A percentile compares a stretch with the other conserved stretches of the same genome.
Conservation (phyloP, 805 yeast genomes). For the Yarrowia yakushimensis region DNA sequence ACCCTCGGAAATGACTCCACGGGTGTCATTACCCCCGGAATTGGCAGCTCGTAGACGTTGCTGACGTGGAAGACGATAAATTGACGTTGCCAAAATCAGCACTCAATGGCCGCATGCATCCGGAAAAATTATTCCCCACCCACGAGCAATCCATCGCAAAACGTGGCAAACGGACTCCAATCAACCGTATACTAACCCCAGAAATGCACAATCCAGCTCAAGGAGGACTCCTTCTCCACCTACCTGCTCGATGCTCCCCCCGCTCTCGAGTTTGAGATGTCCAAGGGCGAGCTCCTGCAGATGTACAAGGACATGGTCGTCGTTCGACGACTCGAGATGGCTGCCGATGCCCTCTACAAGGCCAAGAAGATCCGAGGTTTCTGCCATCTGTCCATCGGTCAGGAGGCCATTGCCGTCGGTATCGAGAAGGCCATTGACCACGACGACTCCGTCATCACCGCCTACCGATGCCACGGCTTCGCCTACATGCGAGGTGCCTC, state of each 20-base stretch:
- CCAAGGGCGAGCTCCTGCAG: slow-evolving; percentile 73
- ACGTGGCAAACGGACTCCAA: neutral
- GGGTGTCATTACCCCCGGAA: neutral
- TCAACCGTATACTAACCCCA: neutral
- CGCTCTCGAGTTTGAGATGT: slow-evolving; percentile 66
- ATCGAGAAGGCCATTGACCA: slow-evolving; percentile 89
- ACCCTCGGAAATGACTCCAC: neutral
- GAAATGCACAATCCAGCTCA: slow-evolving; percentile 24
- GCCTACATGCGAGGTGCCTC: slow-evolving; percentile 95
- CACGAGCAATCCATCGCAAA: slow-evolving; percentile 12
- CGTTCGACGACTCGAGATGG: slow-evolving; percentile 95
- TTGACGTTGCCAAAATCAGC: neutral
- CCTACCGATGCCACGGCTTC: slow-evolving; percentile 99
- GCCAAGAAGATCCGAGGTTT: slow-evolving; percentile 98
- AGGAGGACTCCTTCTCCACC: slow-evolving; percentile 73
- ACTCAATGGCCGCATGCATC: neutral
- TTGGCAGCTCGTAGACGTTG: neutral
- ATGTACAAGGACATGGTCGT: slow-evolving; percentile 96
- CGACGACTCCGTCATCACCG: slow-evolving; percentile 86
- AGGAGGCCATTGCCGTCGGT: slow-evolving; percentile 98
- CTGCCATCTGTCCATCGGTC: slow-evolving; percentile 98
- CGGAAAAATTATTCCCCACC: slow-evolving; percentile 19
- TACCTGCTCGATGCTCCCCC: slow-evolving; percentile 76
- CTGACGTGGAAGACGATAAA: neutral
- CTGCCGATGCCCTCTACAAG: slow-evolving; percentile 95